These are phyloP conservation scores for Allium fistulosum DNA, from an alignment of 106 monocot genomes.

Conservation along the genomic window DNA sequence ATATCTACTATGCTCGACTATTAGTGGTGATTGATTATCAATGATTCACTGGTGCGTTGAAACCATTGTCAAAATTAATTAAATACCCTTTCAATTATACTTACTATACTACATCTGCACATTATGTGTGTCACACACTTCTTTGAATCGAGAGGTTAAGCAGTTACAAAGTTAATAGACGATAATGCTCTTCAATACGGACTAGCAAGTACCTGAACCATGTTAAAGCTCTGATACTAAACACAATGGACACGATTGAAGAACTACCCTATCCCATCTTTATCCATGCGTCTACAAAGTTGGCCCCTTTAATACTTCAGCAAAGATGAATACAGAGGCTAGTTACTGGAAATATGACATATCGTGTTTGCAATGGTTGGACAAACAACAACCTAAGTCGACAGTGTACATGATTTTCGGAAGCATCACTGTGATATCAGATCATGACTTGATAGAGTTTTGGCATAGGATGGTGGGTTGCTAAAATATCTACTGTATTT, in stretches of 20 bases:
- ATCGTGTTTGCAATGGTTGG: neutral
- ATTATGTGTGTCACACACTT: neutral
- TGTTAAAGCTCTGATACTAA: too few species aligned
- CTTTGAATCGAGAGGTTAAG: neutral
- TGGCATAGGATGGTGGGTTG: constrained; percentile 12
- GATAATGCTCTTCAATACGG: constrained; percentile 8
- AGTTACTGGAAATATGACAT: constrained; percentile 5
- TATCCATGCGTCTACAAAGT: neutral
- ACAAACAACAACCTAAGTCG: constrained; percentile 2
- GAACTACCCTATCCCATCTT: neutral
- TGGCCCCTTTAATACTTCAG: neutral
- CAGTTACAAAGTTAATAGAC: neutral
- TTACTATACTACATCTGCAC: too few species aligned
- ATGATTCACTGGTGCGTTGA: constrained; percentile 22
- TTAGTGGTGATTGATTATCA: too few species aligned
- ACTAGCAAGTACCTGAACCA: too few species aligned
- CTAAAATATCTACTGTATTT: too few species aligned
- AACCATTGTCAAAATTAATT: constrained; percentile 13
- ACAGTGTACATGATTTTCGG: constrained; percentile 19
- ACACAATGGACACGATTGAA: constrained; percentile 6
- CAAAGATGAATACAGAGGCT: neutral
- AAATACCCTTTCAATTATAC: constrained; percentile 33
- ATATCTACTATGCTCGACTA: too few species aligned
- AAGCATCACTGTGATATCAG: constrained; percentile 1
- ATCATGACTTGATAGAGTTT: neutral